Percentiles rank a stretch among this genome's conserved stretches.
These are phyloP conservation scores for Candida pseudofarinosa DNA, from an alignment of 805 yeast species.

Conservation along the genomic window DNA sequence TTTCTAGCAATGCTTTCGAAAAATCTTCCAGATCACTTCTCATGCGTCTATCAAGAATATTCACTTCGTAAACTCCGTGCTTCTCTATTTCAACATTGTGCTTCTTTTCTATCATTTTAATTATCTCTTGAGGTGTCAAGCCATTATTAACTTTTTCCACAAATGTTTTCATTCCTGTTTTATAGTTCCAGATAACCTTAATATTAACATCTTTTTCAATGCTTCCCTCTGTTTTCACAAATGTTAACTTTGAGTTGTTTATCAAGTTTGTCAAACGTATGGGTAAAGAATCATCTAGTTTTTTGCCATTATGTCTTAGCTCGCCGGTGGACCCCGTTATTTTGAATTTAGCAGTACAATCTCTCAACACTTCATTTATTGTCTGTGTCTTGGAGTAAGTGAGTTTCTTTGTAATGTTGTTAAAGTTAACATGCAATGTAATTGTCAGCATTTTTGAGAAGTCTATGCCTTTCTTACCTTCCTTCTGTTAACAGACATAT, in stretches of 20 bases:
- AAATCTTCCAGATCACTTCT: background rate
- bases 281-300: conserved; percentile 28
- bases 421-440: conserved; percentile 23
- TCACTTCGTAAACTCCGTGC: conserved; percentile 7
- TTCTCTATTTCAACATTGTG: background rate
- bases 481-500: no score
- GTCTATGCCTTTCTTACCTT: no score
- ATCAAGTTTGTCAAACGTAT: conserved; percentile 28
- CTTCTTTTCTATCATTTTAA: conserved; percentile 3
- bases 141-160: conserved; percentile 2
- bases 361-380: conserved; percentile 22
- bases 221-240: conserved; percentile 10
- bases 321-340: conserved; percentile 18
- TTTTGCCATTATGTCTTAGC: conserved; percentile 24
- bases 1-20: conserved; percentile 8
- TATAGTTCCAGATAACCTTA: conserved; percentile 12
- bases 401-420: conserved; percentile 23
- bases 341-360: conserved; percentile 23
- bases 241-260: conserved; percentile 30
- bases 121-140: background rate
- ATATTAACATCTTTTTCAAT: conserved; percentile 11
- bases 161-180: conserved; percentile 3
- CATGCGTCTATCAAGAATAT: conserved; percentile 9
- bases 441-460: conserved; percentile 16
- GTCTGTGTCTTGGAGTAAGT: conserved; percentile 20